Base-by-base conservation (phyloP, 345 rosid genomes). In the Viola odorata region DNA sequence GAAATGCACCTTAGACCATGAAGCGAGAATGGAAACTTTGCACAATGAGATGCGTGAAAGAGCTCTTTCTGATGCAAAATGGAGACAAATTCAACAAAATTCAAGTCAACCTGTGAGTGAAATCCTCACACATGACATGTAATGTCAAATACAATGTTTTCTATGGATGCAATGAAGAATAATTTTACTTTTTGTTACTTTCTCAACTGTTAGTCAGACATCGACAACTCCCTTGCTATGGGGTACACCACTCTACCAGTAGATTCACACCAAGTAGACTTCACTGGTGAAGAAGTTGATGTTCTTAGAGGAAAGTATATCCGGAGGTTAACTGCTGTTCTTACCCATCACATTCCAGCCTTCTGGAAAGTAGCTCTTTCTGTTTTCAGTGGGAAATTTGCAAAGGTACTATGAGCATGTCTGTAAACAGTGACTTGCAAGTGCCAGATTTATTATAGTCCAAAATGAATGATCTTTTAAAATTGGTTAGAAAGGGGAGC, bases 311-410 rank as follows among this genome's bases (percentile, higher is more conserved):
- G 87, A 76, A 85, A 83, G 74, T 90, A 88, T 62, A 84, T 94
- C 62, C 80, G 82, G 55, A 77, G 99, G 75, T 75, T 90, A 71
- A 94, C 96, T 54, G 81, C 90, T 67, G 97, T 90, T 60, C 77
- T 94, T 64, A 77, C 88, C 69, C 83, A 78, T 77, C 91, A 94
- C 72, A 76, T 94, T 72, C 97, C 99, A 63, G 86, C 86, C 45
- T 90, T 94, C 71, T 94, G 99, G 99, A 94, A 86, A 81, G 78
- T 87, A 61, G 86, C 99, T 32, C 78, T 90, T 65, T 84, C 97
- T 70, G 78, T 94, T 81, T 90, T 83, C 78, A 84, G 85, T 72
- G 97, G 97, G 63, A 94, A 94, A 78, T 94, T 94, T 77, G 97
- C 92, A 5, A 90, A 92, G 98, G 98, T 92, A 80, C 56, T 60